phyloP scores from a whole-genome alignment of 768 basidiomycete species.

The Artomyces pyxidatus region DNA sequence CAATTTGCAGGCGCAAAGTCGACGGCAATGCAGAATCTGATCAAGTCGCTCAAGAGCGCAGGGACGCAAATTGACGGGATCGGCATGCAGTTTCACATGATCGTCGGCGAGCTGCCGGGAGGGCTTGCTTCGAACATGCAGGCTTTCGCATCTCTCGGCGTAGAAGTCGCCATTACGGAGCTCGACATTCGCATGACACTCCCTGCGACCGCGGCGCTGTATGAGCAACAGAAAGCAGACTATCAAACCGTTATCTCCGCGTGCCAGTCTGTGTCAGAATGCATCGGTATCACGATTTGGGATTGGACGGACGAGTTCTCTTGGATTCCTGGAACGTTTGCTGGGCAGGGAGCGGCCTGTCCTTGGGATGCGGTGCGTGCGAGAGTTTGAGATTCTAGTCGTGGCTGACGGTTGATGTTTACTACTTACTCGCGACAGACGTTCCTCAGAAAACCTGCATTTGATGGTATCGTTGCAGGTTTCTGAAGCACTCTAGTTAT shows the following conservation, averaged over 20 bases:
- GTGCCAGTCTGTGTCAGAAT: slow-evolving; percentile 34
- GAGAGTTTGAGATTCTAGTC: background rate
- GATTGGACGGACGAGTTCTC: slow-evolving; percentile 35
- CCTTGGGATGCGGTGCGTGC: slow-evolving; percentile 23
- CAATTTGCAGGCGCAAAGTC: slow-evolving; percentile 36
- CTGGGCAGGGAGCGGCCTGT: slow-evolving; percentile 26
- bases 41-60: slow-evolving; percentile 36
- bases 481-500: too few relatives aligned
- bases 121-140: slow-evolving; percentile 38
- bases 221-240: slow-evolving; percentile 49
- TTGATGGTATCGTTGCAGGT: slow-evolving; percentile 34
- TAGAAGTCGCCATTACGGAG: slow-evolving; percentile 65
- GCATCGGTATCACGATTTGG: slow-evolving; percentile 34
- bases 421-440: slow-evolving; percentile 14
- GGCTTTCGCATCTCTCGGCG: slow-evolving; percentile 49
- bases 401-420: background rate
- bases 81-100: slow-evolving; percentile 53
- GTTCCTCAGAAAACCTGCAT: slow-evolving; percentile 36
- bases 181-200: slow-evolving; percentile 56
- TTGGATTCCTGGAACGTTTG: slow-evolving; percentile 27
- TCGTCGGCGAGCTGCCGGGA: slow-evolving; percentile 50
- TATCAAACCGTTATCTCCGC: slow-evolving; percentile 47
- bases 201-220: slow-evolving; percentile 39
- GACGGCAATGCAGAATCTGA: slow-evolving; percentile 46
- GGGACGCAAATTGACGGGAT: slow-evolving; percentile 53